Evolutionary conservation across 2,329 filamentous ascomycete species (phyloP), one percentile per base, ranked within the genome.

Genomic region (Escovopsis sp.): DNA sequence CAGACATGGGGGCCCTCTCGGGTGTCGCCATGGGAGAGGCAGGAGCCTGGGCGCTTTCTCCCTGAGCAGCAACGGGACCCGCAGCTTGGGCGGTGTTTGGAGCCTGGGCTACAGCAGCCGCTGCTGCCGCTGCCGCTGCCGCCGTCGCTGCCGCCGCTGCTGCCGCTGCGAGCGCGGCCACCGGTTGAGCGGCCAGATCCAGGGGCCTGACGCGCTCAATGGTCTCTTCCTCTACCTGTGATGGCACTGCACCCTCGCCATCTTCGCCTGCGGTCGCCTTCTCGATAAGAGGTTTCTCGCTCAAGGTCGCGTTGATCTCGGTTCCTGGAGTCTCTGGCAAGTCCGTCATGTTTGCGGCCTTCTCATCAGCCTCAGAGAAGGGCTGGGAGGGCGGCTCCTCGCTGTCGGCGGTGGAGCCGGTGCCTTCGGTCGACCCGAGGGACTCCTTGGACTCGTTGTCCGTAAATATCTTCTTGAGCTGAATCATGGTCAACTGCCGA

Each of bases 401-500:
- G 10, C 58, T 52, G 39, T 71, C 68, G 5, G 63, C 60, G 2
- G 63, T 59, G 16, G 79, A 76, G 7, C 64, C 60, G 3, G 66
- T 64, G 29, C 81, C 75, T 34, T 92, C 85, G 11, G 72, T 72
- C 6, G 79, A 74, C 5, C 68, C 66, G 13, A 87, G 61, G 1
- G 82, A 81, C 39, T 84, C 78, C 39, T 81, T 79, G 3, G 84
- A 86, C 43, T 87, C 84, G 47, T 86, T 80, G 53, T 96, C 87
- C 7, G 88, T 74, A 51, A 98, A 98, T 54, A 98, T 83, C 54
- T 92, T 94, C 53, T 83, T 88, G 38, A 98, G 65, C 52, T 98
- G 92, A 41, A 94, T 69, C 39, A 88, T 85, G 11, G 90, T 93
- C 41, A 98, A 64, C 48, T 90, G 77, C 42, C 86, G 74, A 49